Evolutionary conservation across 129 eudicot species (phyloP), one percentile per base, ranked within the genome.

Genomic region (Heracleum sosnowskyi): DNA sequence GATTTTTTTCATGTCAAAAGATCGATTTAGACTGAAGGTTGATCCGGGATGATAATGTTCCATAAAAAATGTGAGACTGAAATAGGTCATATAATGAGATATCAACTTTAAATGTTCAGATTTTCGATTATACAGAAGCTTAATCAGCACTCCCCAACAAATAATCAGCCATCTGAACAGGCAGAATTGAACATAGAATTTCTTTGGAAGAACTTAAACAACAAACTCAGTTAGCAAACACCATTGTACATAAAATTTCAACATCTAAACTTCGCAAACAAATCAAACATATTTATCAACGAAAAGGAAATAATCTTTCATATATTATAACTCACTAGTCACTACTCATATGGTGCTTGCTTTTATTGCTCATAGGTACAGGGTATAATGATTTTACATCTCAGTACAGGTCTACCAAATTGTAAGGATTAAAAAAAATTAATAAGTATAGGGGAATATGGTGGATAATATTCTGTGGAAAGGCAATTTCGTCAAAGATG

Each of bases 401-500:
- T n/a, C 15, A 11, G 34, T 37, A 55, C 71, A 44, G n/a, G 36
- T 15, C 57, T 33, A 69, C 12, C 42, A 18, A 70, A 22, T 35
- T 22, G 13, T 37, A 70, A 17, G 6, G 28, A 70, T 44, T 13
- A 74, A 7, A 45, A 12, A 74, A 8, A 2, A 8, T 11, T 8
- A 55, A 35, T 18, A 62, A 39, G 37, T 73, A 2, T 11, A 57
- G 33, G 66, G 16, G 33, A 55, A 55, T 57, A 57, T 10, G 8
- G n/a, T 11, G 13, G n/a, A 2, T 57, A 9, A 10, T 44, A 44
- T n/a, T 57, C 28, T 10, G 9, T 57, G 66, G 0, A 9, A 73
- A 18, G 71, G 62, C 80, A 79, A 76, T 47, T 47, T 18, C 55
- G 24, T 5, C 24, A 51, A 68, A 39, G 36, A 10, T 66, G 77